Evolutionary conservation across 2,329 filamentous ascomycete species (phyloP), one percentile per base, ranked within the genome.

Genomic region (Neospermospora avenae): DNA sequence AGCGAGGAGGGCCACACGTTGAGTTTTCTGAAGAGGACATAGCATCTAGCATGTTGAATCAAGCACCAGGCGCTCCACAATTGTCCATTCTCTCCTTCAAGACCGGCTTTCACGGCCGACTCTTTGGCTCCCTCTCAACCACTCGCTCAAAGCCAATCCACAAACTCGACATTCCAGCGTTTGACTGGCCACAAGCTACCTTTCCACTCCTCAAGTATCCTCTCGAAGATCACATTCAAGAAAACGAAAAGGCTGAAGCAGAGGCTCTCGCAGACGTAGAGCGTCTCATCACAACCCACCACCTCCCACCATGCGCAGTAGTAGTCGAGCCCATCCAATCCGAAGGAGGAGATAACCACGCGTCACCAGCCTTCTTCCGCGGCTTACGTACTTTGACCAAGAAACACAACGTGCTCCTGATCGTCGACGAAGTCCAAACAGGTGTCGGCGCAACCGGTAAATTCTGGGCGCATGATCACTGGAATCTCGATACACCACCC

Each of bases 381-480:
- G 86, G 86, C 48, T 84, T 93, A 34, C 85, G 90, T 55, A 84
- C 84, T 37, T 78, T 93, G 61, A 92, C 89, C 35, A 81, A 84
- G 70, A 86, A 85, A 71, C 81, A 88, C 75, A 79, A 85, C 61
- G 81, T 90, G 37, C 81, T 90, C 65, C 78, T 93, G 74, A 93
- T 93, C 69, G 89, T 91, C 58, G 90, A 93, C 71, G 90, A 93
- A 76, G 90, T 93, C 35, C 90, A 93, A 76, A 93, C 90, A 18
- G 89, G 89, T 72, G 85, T 93, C 54, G 90, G 90, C 69, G 89
- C 90, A n/a, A 93, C 90, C 0, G 90, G 90, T 61, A 90, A 89
- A 71, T 92, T 93, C 82, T 93, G 90, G 90, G 90, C 88, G 14
- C 90, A 93, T 74, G 89, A 92, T 67, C 89, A 93, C 82, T 93